Base-by-base conservation (phyloP, 2,329 filamentous ascomycete species). In the Fusarium temperatum region DNA sequence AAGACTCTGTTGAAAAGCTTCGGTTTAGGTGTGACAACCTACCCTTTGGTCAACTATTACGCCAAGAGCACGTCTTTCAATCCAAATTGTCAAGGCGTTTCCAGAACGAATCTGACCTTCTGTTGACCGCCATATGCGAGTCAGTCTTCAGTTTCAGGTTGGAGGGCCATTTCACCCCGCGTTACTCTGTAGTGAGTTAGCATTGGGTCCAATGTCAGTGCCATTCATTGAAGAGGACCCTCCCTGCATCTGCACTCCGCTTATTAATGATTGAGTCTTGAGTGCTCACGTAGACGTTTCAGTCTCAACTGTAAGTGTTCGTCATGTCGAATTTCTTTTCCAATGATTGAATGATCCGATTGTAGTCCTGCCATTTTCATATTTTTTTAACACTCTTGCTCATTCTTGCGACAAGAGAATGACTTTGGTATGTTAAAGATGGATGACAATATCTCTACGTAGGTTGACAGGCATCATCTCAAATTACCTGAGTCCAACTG, bases 91-190 rank as follows among this genome's bases (percentile, higher is more conserved):
- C 47, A 47, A 38, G n/a, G 58, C 28, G n/a, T 36, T 73, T 73
- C 71, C 48, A 72, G 71, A 73, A 71, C 22, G 24, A 56, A 57
- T 42, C 48, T 58, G 24, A 36, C 22, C n/a, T 56, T 63, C 44
- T 42, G 24, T 45, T 72, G 68, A 69, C 71, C 67, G 72, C 59
- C 59, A 62, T 36, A 50, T 72, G 55, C 48, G 58, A 68, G 63
- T 72, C 67, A 74, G 63, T 60, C 45, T 61, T 51, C 50, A 30
- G 68, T 68, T 59, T 73, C 69, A 72, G 71, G 63, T 64, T 47
- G 39, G 39, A 68, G 26, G 41, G 48, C 67, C 71, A 61, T 58
- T 74, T 65, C 70, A 58, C 55, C 57, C 56, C 54, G 54, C 66
- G 62, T 63, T 61, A 30, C 28, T 30, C 28, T 30, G 28, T 30